These are phyloP conservation scores for Onygena corvina DNA, from an alignment of 2,329 filamentous ascomycete genomes.

Conservation along the genomic window DNA sequence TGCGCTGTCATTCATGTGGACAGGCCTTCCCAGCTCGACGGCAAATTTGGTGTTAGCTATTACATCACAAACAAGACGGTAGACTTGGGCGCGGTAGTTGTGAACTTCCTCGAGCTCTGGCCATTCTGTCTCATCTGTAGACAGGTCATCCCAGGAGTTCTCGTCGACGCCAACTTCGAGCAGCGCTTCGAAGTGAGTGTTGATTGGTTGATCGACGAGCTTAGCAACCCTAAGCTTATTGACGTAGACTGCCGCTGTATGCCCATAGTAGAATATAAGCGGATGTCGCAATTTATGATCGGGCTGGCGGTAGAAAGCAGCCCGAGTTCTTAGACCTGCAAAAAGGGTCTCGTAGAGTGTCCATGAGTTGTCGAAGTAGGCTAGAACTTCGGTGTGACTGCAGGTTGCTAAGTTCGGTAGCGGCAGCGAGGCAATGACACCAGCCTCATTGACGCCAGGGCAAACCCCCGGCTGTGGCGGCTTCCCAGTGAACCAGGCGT, in stretches of 20 bases:
- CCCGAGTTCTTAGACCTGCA: neutral
- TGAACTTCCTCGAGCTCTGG: constrained; percentile 2
- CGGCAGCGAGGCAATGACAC: neutral
- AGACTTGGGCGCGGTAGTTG: neutral
- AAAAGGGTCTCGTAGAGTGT: neutral
- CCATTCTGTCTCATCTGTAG: neutral
- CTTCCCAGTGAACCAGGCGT: constrained; percentile 1
- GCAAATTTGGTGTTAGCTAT: neutral
- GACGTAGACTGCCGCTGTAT: neutral
- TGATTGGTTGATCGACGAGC: neutral
- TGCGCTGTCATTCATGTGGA: neutral
- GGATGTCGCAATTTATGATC: constrained; percentile 1
- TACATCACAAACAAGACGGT: neutral
- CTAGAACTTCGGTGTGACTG: neutral
- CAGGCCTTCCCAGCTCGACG: neutral
- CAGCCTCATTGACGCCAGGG: neutral
- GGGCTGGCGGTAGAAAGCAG: neutral
- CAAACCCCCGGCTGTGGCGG: constrained; percentile 2
- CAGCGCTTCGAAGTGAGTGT: neutral
- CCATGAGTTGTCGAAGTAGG: constrained; percentile 1
- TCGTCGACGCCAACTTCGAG: constrained; percentile 2
- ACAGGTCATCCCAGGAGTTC: constrained; percentile 1
- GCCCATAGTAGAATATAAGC: constrained; percentile 1
- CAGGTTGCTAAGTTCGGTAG: neutral
- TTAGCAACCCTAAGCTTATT: neutral